phyloP scores from a whole-genome alignment of 1,139 yeast species.

The Debaryomycetaceae sp. region DNA sequence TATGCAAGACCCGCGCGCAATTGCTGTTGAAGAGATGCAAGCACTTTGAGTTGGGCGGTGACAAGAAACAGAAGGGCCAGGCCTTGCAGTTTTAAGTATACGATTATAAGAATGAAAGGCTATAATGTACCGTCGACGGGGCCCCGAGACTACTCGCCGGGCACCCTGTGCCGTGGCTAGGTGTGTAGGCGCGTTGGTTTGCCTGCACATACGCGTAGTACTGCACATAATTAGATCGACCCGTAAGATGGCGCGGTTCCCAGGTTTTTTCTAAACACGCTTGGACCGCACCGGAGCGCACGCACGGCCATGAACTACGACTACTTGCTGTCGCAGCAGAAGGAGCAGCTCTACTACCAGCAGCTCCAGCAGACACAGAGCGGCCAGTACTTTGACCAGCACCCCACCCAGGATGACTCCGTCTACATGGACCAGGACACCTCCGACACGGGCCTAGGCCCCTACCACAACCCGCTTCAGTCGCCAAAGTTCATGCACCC shows the following conservation, averaged over 20 bases:
- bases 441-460: slow-evolving; percentile 4
- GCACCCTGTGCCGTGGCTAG: too few species aligned
- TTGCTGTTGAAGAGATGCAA: slow-evolving; percentile 98
- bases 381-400: slow-evolving; percentile 2
- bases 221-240: too few species aligned
- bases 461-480: slow-evolving; percentile 4
- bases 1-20: slow-evolving; percentile 98
- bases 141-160: too few species aligned
- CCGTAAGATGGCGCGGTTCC: too few species aligned
- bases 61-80: slow-evolving; percentile 99
- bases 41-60: slow-evolving; percentile 99
- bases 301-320: slow-evolving; percentile 18
- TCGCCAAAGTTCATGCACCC: slow-evolving; percentile 20
- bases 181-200: too few species aligned
- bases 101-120: too few species aligned
- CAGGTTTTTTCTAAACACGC: too few species aligned
- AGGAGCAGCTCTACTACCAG: slow-evolving; percentile 21
- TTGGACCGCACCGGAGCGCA: too few species aligned
- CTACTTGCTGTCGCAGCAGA: slow-evolving; percentile 22
- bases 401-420: slow-evolving; percentile 11
- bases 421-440: slow-evolving; percentile 36
- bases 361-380: slow-evolving; percentile 11
- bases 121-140: too few species aligned
- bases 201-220: too few species aligned
- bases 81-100: slow-evolving; percentile 87